Base-by-base conservation (phyloP, 805 yeast genomes). In the Saccharomycopsis fibuligera region DNA sequence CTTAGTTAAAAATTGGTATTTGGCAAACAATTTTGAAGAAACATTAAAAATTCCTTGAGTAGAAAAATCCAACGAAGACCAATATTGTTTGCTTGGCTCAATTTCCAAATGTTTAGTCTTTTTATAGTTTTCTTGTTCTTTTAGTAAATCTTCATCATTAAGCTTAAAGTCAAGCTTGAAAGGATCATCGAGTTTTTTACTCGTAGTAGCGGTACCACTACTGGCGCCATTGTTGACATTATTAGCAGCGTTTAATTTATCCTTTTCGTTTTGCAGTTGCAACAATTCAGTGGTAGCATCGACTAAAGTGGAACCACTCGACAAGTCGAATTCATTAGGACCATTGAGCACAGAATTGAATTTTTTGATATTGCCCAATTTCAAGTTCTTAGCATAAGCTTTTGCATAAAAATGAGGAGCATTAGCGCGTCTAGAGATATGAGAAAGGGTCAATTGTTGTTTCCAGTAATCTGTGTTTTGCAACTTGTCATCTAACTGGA, bases 11-110 rank as follows among this genome's bases (percentile, higher is more conserved):
- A 93, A 93, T 52, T 76, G 75, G 65, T 89, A 93, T 42, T 51
- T 19, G 41, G 80, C 78, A 71, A 88, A 88, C 41, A 93, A 66
- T 57, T 81, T 80, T 19, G 83, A 77, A n/a, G 87, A 77, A 27
- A 91, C 56, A 49, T 78, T 75, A 54, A 78, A 70, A 45, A 93
- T 71, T 30, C 91, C 86, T 65, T 93, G 95, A 51, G 96, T 96
- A 55, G 95, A 81, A 56, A 91, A 70, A 68, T 93, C 99, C 56
- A 93, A 70, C 4, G 90, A 91, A 47, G 95, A 85, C 99, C 99
- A 93, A 61, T 86, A 75, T 67, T 90, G 97, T 51, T 81, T 83
- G 79, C 53, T 57, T 59, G 41, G 63, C 58, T 21, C 58, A 45
- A 42, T 55, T 54, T 39, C 52, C 51, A 27, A 57, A 58, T 17